Conservation (phyloP, 345 rosid species). For the Citrus hindsii region DNA sequence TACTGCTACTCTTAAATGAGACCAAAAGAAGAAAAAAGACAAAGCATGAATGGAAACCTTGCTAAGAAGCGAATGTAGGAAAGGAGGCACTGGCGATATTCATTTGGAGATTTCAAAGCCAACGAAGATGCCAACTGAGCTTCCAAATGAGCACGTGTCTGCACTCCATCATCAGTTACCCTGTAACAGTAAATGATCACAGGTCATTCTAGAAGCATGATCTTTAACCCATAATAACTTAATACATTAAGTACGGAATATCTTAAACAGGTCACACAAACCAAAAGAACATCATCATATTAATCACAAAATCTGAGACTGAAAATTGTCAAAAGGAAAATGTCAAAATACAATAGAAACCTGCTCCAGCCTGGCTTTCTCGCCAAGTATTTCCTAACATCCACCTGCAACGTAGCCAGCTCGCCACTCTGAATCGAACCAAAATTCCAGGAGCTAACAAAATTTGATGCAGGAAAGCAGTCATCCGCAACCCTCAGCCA, state of each 20-base stretch:
- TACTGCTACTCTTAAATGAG: neutral
- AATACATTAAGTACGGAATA: neutral
- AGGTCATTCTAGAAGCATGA: conserved; percentile 8
- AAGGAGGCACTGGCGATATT: conserved; percentile 92
- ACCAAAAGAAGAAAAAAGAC: neutral
- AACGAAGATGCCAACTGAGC: conserved; percentile 90
- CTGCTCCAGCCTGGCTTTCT: conserved; percentile 99
- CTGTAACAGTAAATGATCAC: conserved; percentile 29
- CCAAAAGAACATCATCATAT: neutral
- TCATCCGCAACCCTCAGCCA: conserved; percentile 99
- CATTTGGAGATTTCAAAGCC: conserved; percentile 77
- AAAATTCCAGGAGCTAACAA: conserved; percentile 89
- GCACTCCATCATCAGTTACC: conserved; percentile 95
- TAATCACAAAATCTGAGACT: neutral
- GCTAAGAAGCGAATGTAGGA: conserved; percentile 89
- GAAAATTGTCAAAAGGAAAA: conserved; percentile 1
- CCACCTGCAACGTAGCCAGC: conserved; percentile 92
- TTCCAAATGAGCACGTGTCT: conserved; percentile 96
- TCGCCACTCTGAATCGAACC: conserved; percentile 85
- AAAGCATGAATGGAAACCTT: conserved; percentile 43
- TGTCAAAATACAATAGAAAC: conserved; percentile 28
- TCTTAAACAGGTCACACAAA: neutral
- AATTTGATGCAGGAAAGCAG: conserved; percentile 98
- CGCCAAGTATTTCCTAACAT: conserved; percentile 90
- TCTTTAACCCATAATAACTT: neutral